Conservation (phyloP, 768 basidiomycete genomes). For the Saitozyma podzolica region DNA sequence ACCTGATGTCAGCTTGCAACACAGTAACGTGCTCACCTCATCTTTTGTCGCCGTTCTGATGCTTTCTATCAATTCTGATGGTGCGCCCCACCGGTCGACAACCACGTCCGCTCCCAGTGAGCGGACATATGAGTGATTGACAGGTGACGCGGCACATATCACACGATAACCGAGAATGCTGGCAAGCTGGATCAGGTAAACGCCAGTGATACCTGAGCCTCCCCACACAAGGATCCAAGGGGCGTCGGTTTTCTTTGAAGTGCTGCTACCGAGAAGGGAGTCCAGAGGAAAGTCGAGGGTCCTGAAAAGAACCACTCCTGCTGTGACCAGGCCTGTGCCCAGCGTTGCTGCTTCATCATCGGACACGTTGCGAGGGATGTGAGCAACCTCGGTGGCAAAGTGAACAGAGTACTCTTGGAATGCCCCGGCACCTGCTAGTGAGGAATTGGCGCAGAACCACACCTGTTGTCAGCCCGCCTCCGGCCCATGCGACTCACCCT, state of each 20-base stretch:
- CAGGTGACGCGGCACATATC: slow-evolving; percentile 56
- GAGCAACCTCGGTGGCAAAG: slow-evolving; percentile 27
- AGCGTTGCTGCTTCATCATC: slow-evolving; percentile 33
- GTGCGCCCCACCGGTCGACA: slow-evolving; percentile 48
- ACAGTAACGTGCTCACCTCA: slow-evolving; percentile 18
- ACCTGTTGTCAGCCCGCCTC: slow-evolving; percentile 8
- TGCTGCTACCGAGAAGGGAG: neutral
- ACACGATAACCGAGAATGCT: slow-evolving; percentile 57
- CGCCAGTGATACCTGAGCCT: slow-evolving; percentile 34
- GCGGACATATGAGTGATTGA: slow-evolving; percentile 53
- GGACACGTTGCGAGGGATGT: slow-evolving; percentile 22
- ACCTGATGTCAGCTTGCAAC: neutral
- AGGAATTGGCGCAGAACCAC: slow-evolving; percentile 43
- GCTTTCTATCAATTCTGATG: slow-evolving; percentile 14
- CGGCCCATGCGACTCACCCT: slow-evolving; percentile 19
- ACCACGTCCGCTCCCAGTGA: slow-evolving; percentile 56
- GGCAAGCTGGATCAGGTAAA: slow-evolving; percentile 54
- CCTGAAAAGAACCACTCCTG: slow-evolving; percentile 31
- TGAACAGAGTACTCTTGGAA: slow-evolving; percentile 44
- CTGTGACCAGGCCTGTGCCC: slow-evolving; percentile 38
- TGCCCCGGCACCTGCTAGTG: slow-evolving; percentile 21
- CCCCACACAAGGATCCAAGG: slow-evolving; percentile 37
- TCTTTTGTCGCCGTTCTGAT: slow-evolving; percentile 28
- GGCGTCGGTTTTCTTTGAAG: neutral
- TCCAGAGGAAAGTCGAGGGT: slow-evolving; percentile 20